Percentiles rank a stretch among this genome's conserved stretches.
Conservation (phyloP, 2,329 filamentous ascomycete species). For the Talaromyces sp. region DNA sequence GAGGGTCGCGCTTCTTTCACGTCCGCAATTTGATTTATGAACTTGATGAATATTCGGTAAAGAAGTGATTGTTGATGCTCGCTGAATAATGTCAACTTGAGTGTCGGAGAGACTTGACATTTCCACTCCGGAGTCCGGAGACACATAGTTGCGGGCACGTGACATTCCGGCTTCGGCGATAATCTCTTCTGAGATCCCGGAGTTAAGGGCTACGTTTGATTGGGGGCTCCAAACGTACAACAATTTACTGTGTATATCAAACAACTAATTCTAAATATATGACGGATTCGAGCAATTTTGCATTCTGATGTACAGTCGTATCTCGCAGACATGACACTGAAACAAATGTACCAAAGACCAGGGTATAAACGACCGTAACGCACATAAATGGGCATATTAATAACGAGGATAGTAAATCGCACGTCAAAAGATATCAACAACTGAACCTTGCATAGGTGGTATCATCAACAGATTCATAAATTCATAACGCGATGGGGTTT, state of each 20-base stretch:
- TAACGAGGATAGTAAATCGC: not conserved
- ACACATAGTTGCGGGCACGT: conserved; percentile 7
- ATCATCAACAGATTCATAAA: conserved; percentile 13
- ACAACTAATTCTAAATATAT: not conserved
- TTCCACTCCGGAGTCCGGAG: conserved; percentile 2
- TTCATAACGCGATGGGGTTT: not conserved
- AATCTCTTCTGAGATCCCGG: not conserved
- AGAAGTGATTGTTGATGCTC: not conserved
- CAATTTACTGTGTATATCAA: not conserved
- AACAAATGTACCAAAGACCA: not conserved
- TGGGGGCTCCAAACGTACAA: not conserved
- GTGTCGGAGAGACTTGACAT: not conserved
- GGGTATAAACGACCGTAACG: conserved; percentile 6
- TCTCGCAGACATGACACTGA: not conserved
- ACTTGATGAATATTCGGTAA: not conserved
- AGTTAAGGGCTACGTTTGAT: not conserved
- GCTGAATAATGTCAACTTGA: not conserved
- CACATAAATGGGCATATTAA: not conserved
- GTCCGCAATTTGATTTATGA: too few species aligned
- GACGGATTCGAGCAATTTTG: not conserved
- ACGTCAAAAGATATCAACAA: not conserved
- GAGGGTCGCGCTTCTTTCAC: not conserved
- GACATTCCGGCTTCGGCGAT: conserved; percentile 11
- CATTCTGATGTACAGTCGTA: not conserved
- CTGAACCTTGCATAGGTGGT: conserved; percentile 5